A percentile compares a stretch with the other conserved stretches of the same genome.
phyloP scores from a whole-genome alignment of 768 basidiomycete genomes.

The Podaxis sp. region DNA sequence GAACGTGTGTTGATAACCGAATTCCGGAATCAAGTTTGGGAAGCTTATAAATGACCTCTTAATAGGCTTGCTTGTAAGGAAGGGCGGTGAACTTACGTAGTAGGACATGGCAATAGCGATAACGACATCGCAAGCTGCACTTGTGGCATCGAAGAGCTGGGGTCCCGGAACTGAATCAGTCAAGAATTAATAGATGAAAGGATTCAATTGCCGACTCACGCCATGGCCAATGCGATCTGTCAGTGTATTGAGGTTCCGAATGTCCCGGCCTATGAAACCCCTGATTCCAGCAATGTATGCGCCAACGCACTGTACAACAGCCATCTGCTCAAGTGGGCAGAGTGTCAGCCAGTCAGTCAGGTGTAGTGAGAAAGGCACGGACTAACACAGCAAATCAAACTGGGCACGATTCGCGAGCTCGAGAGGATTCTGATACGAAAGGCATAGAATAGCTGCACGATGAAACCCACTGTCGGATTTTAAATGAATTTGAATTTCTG shows the following conservation, averaged over 20 bases:
- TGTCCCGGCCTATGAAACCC: background rate
- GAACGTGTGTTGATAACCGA: constrained; percentile 7
- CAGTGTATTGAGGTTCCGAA: background rate
- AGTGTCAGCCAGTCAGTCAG: background rate
- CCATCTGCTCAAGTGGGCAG: background rate
- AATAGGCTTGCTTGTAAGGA: background rate
- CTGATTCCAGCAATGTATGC: background rate
- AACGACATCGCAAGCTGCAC: background rate
- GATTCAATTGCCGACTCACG: constrained; percentile 3
- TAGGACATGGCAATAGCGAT: constrained; percentile 20
- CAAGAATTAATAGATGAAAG: background rate
- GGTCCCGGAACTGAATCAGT: background rate
- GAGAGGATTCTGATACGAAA: constrained; percentile 31
- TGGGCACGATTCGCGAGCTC: constrained; percentile 14
- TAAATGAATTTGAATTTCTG: background rate
- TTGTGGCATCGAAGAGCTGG: background rate
- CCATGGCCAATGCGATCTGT: constrained; percentile 8
- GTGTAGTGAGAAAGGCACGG: background rate
- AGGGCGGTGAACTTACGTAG: constrained; percentile 14
- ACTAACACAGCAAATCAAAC: constrained; percentile 9
- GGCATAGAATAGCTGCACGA: constrained; percentile 32
- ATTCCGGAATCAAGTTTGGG: constrained; percentile 10
- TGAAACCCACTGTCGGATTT: constrained; percentile 24
- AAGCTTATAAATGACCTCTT: background rate
- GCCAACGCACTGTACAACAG: constrained; percentile 1